Evolutionary conservation across 2,329 filamentous ascomycete species (phyloP), one percentile per base, ranked within the genome.

Genomic region (Elsinoe ampelina): DNA sequence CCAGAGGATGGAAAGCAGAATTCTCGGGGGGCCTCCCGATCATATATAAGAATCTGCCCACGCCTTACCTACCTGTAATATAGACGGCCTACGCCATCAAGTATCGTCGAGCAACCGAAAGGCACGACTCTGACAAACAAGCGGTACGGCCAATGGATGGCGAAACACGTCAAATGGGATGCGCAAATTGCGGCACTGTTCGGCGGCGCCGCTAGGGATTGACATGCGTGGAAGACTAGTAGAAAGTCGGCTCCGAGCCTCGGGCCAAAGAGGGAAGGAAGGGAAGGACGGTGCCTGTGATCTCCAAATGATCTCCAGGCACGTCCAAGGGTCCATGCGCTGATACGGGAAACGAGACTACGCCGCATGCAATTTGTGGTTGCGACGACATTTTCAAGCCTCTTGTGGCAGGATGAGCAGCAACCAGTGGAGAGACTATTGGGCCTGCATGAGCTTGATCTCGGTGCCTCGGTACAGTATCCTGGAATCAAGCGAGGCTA

Each of bases 261-360:
- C 48, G 48, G 48, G 26, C 48, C 32, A 39, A 26, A 52, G 32
- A 39, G 48, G 34, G 34, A 52, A 39, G 48, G 34, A 36, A 38
- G 48, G 32, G 34, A 52, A 38, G 48, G 15, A 36, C 48, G 34
- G 48, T 34, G 48, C 17, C 17, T 34, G 32, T 38, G 32, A 52
- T 52, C 32, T 38, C 48, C 48, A 52, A 52, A 52, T 52, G 48
- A 52, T 52, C 48, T 52, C 48, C 48, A 52, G 48, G 48, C 34
- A 52, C 48, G 32, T 15, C 15, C 45, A 20, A 52, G 48, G 48
- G 48, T 52, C 48, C 48, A 52, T 36, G 48, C 48, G 17, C 26
- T 43, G 41, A 43, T 43, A 20, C 17, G 7, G 13, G 41, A 43
- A n/a, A 36, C 34, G 34, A 34, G 34, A 52, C 48, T 20, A 38